A percentile compares a stretch with the other conserved stretches of the same genome.
Conservation (phyloP, 1,284 basidiomycete species). For the Sanghuangporus sanghuang region DNA sequence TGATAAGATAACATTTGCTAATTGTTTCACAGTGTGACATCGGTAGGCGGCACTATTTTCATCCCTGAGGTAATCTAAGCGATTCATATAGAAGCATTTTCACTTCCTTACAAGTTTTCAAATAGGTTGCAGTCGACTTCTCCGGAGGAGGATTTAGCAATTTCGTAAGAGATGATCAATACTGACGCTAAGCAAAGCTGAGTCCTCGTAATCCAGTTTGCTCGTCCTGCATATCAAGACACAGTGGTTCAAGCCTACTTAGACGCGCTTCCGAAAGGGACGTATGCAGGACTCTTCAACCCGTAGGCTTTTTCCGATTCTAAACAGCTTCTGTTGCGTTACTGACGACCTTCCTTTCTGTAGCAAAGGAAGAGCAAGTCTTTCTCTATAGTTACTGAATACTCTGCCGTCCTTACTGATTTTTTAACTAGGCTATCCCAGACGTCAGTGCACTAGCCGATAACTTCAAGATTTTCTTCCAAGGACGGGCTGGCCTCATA, state of each 20-base stretch:
- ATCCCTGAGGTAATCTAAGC: slow-evolving; percentile 39
- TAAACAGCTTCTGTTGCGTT: not conserved
- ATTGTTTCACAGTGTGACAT: slow-evolving; percentile 30
- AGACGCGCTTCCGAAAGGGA: slow-evolving; percentile 36
- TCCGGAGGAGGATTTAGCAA: slow-evolving; percentile 70
- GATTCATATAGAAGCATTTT: not conserved
- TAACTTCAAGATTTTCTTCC: slow-evolving; percentile 35
- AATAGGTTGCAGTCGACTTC: slow-evolving; percentile 39
- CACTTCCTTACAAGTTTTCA: not conserved
- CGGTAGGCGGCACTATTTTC: slow-evolving; percentile 54
- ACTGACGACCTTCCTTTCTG: not conserved
- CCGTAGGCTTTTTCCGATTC: slow-evolving; percentile 20
- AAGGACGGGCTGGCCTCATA: slow-evolving; percentile 29
- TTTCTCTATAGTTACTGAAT: not conserved
- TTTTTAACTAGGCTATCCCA: slow-evolving; percentile 40
- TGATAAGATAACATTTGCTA: not conserved
- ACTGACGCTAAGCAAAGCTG: not conserved
- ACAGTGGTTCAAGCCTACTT: slow-evolving; percentile 39
- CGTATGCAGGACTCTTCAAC: slow-evolving; percentile 57
- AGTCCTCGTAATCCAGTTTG: slow-evolving; percentile 35
- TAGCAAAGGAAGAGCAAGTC: slow-evolving; percentile 16
- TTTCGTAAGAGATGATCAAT: slow-evolving; percentile 32
- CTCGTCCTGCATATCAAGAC: slow-evolving; percentile 50
- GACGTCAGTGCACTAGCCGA: slow-evolving; percentile 58
- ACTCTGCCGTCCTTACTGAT: not conserved